Conservation (phyloP, 2,329 filamentous ascomycete species). For the Stemphylium lycopersici region DNA sequence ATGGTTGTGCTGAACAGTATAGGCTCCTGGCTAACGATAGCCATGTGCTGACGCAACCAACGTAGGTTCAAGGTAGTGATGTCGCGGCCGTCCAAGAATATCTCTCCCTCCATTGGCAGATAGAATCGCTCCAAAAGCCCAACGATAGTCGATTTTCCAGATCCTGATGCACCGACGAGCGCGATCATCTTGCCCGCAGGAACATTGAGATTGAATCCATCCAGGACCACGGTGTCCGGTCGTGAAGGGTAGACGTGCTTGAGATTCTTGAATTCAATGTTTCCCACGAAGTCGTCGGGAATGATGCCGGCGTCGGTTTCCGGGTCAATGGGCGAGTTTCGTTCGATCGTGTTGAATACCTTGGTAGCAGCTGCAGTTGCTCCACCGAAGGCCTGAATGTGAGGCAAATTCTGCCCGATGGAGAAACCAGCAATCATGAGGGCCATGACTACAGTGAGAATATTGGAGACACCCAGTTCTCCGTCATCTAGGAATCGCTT, state of each 20-base stretch:
- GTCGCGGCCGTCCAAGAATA: conserved; percentile 83
- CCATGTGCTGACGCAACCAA: conserved; percentile 91
- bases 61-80: conserved; percentile 81
- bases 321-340: conserved; percentile 82
- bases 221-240: conserved; percentile 87
- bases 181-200: conserved; percentile 92
- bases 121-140: conserved; percentile 95
- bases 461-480: conserved; percentile 68
- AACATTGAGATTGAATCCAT: conserved; percentile 77
- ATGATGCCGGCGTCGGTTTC: conserved; percentile 72
- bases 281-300: conserved; percentile 74
- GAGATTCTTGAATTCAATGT: conserved; percentile 79
- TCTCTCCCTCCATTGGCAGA: conserved; percentile 78
- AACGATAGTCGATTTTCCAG: conserved; percentile 93
- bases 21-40: conserved; percentile 91
- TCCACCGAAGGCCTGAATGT: conserved; percentile 84
- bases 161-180: conserved; percentile 90
- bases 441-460: conserved; percentile 86
- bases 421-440: conserved; percentile 94
- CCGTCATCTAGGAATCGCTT: conserved; percentile 61
- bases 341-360: conserved; percentile 93
- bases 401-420: conserved; percentile 73
- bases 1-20: conserved; percentile 90
- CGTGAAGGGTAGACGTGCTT: conserved; percentile 95
- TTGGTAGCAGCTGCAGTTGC: conserved; percentile 84